Percentiles rank a stretch among this genome's conserved stretches.
Evolutionary conservation across 257 asterid genomes (phyloP).

Genomic region (Solanum etuberosum): DNA sequence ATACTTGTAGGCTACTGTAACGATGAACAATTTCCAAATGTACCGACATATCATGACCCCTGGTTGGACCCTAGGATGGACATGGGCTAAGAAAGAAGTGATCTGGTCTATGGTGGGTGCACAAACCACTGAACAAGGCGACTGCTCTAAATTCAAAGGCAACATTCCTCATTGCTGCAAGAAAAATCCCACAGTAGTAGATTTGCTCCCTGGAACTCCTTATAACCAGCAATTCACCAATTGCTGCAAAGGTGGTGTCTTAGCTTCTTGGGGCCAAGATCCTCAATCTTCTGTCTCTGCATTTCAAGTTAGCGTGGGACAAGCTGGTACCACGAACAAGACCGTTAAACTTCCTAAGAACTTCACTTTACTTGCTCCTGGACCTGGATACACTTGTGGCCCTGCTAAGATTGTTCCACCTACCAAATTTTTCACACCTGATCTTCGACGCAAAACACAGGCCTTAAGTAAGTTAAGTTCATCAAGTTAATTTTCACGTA

Average conservation of each 20-base stretch:
- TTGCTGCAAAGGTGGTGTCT: slow-evolving; percentile 72
- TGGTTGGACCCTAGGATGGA: slow-evolving; percentile 73
- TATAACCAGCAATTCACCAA: slow-evolving; percentile 64
- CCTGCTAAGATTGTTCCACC: slow-evolving; percentile 69
- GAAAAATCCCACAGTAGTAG: slow-evolving; percentile 53
- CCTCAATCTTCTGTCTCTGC: slow-evolving; percentile 43
- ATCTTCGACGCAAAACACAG: slow-evolving; percentile 62
- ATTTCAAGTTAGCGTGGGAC: slow-evolving; percentile 65
- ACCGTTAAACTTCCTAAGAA: slow-evolving; percentile 66
- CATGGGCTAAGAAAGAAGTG: slow-evolving; percentile 81
- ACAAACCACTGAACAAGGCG: slow-evolving; percentile 76
- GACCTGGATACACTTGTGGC: slow-evolving; percentile 76
- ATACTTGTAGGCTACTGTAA: slow-evolving; percentile 41
- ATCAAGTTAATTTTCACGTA: background rate
- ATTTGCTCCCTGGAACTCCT: slow-evolving; percentile 68
- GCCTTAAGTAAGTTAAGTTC: slow-evolving; percentile 41
- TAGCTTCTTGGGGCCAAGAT: slow-evolving; percentile 68
- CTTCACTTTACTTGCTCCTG: slow-evolving; percentile 64
- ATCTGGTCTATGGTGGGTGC: slow-evolving; percentile 68
- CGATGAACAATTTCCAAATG: slow-evolving; percentile 65
- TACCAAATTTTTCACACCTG: slow-evolving; percentile 52
- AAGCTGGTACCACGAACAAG: slow-evolving; percentile 64
- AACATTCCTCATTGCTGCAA: slow-evolving; percentile 73
- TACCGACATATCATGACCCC: slow-evolving; percentile 71
- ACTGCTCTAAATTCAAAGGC: slow-evolving; percentile 73